These are phyloP conservation scores for Chloranthus sessilifolius DNA, from an alignment of 164 flowering plant genomes.

Conservation along the genomic window DNA sequence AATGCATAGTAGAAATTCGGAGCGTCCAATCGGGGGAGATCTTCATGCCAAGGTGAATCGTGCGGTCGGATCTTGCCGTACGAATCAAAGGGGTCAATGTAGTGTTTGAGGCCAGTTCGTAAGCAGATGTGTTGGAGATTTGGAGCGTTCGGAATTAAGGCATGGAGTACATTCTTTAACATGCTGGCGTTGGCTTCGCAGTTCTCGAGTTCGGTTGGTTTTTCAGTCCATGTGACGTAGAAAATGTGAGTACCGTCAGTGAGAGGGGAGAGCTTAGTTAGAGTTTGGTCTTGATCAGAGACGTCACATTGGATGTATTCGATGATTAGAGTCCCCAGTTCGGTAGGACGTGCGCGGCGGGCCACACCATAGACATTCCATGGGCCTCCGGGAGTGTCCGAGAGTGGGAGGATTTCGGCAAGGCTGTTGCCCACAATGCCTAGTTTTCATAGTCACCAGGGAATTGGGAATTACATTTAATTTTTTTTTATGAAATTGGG, in stretches of 20 bases:
- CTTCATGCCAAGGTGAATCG: slow-evolving; percentile 69
- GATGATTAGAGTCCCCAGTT: slow-evolving; percentile 51
- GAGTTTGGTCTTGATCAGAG: slow-evolving; percentile 35
- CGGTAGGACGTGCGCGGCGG: slow-evolving; percentile 50
- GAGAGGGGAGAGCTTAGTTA: slow-evolving; percentile 49
- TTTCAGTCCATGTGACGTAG: slow-evolving; percentile 59
- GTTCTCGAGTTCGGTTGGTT: slow-evolving; percentile 43
- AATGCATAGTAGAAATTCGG: slow-evolving; percentile 61
- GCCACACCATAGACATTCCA: slow-evolving; percentile 88
- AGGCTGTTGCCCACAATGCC: slow-evolving; percentile 74
- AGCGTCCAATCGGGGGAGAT: slow-evolving; percentile 45
- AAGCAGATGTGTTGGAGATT: slow-evolving; percentile 64
- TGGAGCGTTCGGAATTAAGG: slow-evolving; percentile 56
- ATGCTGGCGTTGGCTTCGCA: slow-evolving; percentile 45
- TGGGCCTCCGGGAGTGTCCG: slow-evolving; percentile 83
- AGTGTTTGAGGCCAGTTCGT: slow-evolving; percentile 68
- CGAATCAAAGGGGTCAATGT: slow-evolving; percentile 47
- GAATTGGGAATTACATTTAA: too few relatives aligned
- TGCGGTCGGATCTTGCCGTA: slow-evolving; percentile 31
- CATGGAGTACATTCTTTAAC: slow-evolving; percentile 60
- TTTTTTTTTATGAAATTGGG: too few relatives aligned
- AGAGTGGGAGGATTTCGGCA: slow-evolving; percentile 68
- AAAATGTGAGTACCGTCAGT: slow-evolving; percentile 72
- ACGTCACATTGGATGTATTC: slow-evolving; percentile 76
- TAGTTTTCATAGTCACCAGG: too few relatives aligned